phyloP scores from a whole-genome alignment of 2,329 filamentous ascomycete genomes.

The Alternaria tenuissima region DNA sequence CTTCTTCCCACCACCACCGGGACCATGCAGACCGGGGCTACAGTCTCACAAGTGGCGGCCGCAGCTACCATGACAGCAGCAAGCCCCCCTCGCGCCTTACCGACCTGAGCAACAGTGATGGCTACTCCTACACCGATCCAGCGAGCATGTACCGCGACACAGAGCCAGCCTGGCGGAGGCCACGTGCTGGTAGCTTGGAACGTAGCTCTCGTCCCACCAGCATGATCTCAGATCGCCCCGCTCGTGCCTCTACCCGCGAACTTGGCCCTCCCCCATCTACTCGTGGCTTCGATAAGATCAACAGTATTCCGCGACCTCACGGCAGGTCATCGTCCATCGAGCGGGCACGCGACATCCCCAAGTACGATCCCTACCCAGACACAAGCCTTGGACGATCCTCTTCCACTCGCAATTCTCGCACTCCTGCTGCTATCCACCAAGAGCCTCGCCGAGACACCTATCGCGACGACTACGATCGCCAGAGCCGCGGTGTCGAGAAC shows the following conservation, averaged over 20 bases:
- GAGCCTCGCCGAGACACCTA: slow-evolving; percentile 53
- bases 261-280: slow-evolving; percentile 71
- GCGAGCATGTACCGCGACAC: slow-evolving; percentile 61
- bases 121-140: slow-evolving; percentile 60
- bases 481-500: slow-evolving; percentile 51
- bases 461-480: slow-evolving; percentile 56
- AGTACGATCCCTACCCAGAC: slow-evolving; percentile 53
- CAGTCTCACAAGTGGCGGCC: slow-evolving; percentile 41
- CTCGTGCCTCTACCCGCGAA: slow-evolving; percentile 48
- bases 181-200: slow-evolving; percentile 57
- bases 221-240: slow-evolving; percentile 51
- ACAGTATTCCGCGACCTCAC: slow-evolving; percentile 42
- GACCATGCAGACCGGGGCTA: slow-evolving; percentile 33
- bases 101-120: slow-evolving; percentile 54
- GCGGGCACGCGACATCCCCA: slow-evolving; percentile 40
- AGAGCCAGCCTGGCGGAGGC: slow-evolving; percentile 57
- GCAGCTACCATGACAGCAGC: slow-evolving; percentile 39
- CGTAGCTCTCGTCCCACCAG: slow-evolving; percentile 56
- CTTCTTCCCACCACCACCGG: slow-evolving; percentile 39
- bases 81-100: slow-evolving; percentile 36
- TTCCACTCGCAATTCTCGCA: slow-evolving; percentile 53
- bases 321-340: slow-evolving; percentile 45
- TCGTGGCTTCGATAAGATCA: slow-evolving; percentile 75
- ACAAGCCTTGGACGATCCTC: slow-evolving; percentile 37
- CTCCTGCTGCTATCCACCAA: slow-evolving; percentile 58